Percentiles rank a stretch among this genome's conserved stretches.
phyloP scores from a whole-genome alignment of 148 eudicot species.

The Fagopyrum esculentum region DNA sequence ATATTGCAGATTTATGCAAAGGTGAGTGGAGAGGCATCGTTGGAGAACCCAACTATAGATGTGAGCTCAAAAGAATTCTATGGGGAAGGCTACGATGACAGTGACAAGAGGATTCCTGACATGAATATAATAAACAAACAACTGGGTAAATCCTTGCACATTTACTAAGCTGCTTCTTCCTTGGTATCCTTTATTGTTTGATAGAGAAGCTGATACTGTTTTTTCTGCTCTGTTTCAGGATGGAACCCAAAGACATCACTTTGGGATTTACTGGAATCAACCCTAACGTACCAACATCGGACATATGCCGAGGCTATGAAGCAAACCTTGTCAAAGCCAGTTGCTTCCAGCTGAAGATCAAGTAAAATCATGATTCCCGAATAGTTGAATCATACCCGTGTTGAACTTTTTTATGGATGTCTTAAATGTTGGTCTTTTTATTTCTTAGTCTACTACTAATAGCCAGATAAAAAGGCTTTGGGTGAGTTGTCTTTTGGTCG shows the following conservation, averaged over 20 bases:
- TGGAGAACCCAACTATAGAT: constrained; percentile 79
- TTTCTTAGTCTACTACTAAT: too few relatives aligned
- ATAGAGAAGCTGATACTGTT: not conserved
- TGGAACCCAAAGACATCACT: constrained; percentile 97
- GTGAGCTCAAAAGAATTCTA: constrained; percentile 91
- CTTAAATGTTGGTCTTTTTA: too few relatives aligned
- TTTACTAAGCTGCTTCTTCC: not conserved
- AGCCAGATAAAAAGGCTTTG: too few relatives aligned
- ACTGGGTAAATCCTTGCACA: constrained; percentile 43
- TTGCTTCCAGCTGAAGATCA: constrained; percentile 41
- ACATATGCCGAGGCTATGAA: constrained; percentile 90
- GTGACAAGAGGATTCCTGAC: constrained; percentile 98
- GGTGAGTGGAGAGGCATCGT: constrained; percentile 71
- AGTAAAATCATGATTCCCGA: too few relatives aligned
- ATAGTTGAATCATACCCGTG: too few relatives aligned
- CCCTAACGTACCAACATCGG: constrained; percentile 96
- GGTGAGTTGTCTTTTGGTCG: too few relatives aligned
- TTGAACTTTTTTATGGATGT: too few relatives aligned
- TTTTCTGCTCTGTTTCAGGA: constrained; percentile 27
- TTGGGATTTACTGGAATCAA: constrained; percentile 96
- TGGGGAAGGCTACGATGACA: constrained; percentile 94
- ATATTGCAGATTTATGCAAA: constrained; percentile 61
- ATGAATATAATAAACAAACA: constrained; percentile 96
- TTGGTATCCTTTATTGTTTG: not conserved
- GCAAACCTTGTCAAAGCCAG: constrained; percentile 61